A percentile compares a stretch with the other conserved stretches of the same genome.
phyloP scores from a whole-genome alignment of 2,329 filamentous ascomycete species.

The Arthrocladium fulminans region DNA sequence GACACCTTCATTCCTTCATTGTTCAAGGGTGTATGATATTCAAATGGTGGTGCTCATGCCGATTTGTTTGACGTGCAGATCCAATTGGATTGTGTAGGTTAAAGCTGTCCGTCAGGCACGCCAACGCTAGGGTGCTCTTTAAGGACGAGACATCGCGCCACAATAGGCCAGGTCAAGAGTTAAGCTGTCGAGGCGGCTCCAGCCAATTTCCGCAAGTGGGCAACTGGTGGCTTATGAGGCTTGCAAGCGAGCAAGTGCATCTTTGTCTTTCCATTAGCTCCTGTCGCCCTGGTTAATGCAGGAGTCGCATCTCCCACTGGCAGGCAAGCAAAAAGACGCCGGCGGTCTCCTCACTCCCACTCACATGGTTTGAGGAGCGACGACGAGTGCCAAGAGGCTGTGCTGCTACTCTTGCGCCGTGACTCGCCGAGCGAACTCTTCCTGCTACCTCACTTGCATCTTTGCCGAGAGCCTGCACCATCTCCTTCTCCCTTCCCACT shows the following conservation, averaged over 20 bases:
- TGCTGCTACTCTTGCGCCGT: not conserved
- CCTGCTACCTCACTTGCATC: not conserved
- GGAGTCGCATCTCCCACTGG: not conserved
- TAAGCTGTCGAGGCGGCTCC: not conserved
- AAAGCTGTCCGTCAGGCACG: not conserved
- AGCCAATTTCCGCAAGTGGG: slow-evolving; percentile 9
- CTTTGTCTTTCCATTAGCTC: slow-evolving; percentile 3
- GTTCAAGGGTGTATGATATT: not conserved
- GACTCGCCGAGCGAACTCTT: slow-evolving; percentile 1
- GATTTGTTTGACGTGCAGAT: not conserved
- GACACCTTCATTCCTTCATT: not conserved
- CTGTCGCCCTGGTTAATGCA: not conserved
- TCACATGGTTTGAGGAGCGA: not conserved
- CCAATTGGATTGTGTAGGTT: slow-evolving; percentile 9
- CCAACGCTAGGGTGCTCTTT: not conserved
- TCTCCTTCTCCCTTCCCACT: slow-evolving; percentile 7
- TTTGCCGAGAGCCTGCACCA: not conserved
- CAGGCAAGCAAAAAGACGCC: not conserved
- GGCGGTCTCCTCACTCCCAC: not conserved
- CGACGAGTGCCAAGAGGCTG: not conserved
- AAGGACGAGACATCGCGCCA: not conserved
- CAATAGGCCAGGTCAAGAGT: not conserved
- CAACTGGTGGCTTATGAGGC: slow-evolving; percentile 5
- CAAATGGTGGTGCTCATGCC: not conserved
- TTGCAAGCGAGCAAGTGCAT: not conserved